Evolutionary conservation across 495 filamentous ascomycete species (phyloP).

Genomic region (Sabuloglossum arenarium): DNA sequence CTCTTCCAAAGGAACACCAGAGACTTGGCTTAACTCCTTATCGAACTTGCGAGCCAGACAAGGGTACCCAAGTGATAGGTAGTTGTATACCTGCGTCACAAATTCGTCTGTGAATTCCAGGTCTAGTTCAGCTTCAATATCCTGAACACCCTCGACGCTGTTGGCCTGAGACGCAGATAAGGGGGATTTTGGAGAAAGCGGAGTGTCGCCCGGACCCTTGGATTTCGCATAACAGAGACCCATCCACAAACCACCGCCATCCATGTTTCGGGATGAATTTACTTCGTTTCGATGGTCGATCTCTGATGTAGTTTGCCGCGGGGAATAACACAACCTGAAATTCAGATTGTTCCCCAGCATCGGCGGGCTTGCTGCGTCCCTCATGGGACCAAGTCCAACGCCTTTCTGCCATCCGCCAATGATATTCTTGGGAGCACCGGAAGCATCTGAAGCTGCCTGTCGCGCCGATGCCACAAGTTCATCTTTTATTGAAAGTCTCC

Average conservation of each 20-base stretch:
- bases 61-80: conserved; percentile 79
- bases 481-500: neutral
- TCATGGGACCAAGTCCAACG: conserved; percentile 27
- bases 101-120: conserved; percentile 49
- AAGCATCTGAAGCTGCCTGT: neutral
- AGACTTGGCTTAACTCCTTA: conserved; percentile 60
- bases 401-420: conserved; percentile 24
- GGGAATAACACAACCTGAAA: conserved; percentile 59
- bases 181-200: neutral
- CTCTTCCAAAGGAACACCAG: conserved; percentile 37
- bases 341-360: conserved; percentile 64
- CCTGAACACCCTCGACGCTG: conserved; percentile 20
- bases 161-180: neutral
- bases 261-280: neutral
- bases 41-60: conserved; percentile 65
- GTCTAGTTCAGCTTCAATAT: conserved; percentile 17
- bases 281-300: conserved; percentile 19
- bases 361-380: conserved; percentile 40
- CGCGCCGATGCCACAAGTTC: neutral
- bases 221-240: conserved; percentile 16
- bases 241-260: conserved; percentile 37
- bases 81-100: conserved; percentile 90
- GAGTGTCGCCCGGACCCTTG: conserved; percentile 14
- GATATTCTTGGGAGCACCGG: conserved; percentile 15
- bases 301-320: conserved; percentile 61